Evolutionary conservation across 768 basidiomycete genomes (phyloP), one percentile per base, ranked within the genome.

Genomic region (Suillus bovinus): DNA sequence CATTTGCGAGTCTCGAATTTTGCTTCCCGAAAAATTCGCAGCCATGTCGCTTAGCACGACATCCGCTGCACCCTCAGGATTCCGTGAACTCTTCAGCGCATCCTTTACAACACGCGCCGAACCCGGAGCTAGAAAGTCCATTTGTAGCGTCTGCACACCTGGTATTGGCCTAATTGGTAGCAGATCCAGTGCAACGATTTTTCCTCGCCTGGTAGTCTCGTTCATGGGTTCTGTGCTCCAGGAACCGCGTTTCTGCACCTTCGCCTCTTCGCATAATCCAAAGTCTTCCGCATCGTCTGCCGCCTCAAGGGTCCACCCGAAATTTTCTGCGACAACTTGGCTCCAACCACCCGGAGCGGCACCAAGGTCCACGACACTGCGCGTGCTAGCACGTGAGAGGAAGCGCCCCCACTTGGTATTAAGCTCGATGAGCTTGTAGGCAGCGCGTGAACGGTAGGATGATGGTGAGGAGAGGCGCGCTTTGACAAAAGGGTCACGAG

Each of bases 291-390:
- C 42, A 24, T 41, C 36, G 42, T 34, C 60, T 58, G 52, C 41
- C 1, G 36, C 36, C 46, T 63, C 59, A 47, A 61, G 36, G 27
- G 57, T 33, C 81, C 83, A 86, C 3, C 87, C 86, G n/a, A 92
- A 71, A 61, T 84, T 82, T 36, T 79, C 79, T 0, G 86, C 82
- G 16, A 86, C 87, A 13, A 94, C 94, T 70, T 97, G 95, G 56
- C 89, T 90, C 96, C 96, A 99, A 0, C 94, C 94, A 0, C 95
- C 95, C 0, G 96, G 96, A 0, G 94, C 93, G 0, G 92, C 92
- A 17, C 96, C 96, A 24, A 97, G 83, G 74, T 97, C 96, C 1
- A 96, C 86, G 0, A 96, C 85, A 20, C 83, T 79, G 2, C 73
- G 79, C 5, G 90, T 84, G 59, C 89, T 81, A 29, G 75, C 72